Percentiles rank a stretch among this genome's conserved stretches.
These are phyloP conservation scores for Amyloporia xantha DNA, from an alignment of 768 basidiomycete genomes.

Conservation along the genomic window DNA sequence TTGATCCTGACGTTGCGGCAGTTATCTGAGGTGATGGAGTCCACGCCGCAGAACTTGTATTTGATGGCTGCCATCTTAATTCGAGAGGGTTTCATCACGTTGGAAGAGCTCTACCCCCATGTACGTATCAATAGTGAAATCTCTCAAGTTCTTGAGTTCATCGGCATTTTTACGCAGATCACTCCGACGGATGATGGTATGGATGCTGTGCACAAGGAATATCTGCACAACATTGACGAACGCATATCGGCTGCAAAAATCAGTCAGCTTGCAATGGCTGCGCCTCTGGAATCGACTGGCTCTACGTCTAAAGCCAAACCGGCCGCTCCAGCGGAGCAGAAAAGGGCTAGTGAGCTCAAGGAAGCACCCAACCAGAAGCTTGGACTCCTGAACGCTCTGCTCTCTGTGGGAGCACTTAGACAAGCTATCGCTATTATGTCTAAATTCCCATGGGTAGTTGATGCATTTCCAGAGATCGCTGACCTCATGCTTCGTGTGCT, in stretches of 20 bases:
- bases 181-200: constrained; percentile 73
- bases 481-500: constrained; percentile 80
- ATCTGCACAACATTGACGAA: constrained; percentile 53
- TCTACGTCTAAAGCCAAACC: constrained; percentile 34
- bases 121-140: constrained; percentile 37
- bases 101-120: constrained; percentile 91
- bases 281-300: constrained; percentile 57
- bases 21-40: constrained; percentile 53
- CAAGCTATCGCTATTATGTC: constrained; percentile 74
- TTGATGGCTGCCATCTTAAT: constrained; percentile 83
- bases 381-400: constrained; percentile 69
- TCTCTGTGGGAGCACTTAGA: constrained; percentile 78
- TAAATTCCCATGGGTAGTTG: constrained; percentile 79
- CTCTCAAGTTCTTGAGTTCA: not conserved
- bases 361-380: constrained; percentile 67
- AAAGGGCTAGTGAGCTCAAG: constrained; percentile 36
- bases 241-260: constrained; percentile 62
- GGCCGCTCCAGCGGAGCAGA: constrained; percentile 32
- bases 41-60: constrained; percentile 65
- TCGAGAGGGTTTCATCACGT: constrained; percentile 78
- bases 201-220: constrained; percentile 58
- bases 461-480: constrained; percentile 75
- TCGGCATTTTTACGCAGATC: constrained; percentile 37
- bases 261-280: constrained; percentile 81
- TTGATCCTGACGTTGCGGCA: constrained; percentile 22